Evolutionary conservation across 2,329 filamentous ascomycete species (phyloP), one percentile per base, ranked within the genome.

Genomic region (Calonectria pteridis): DNA sequence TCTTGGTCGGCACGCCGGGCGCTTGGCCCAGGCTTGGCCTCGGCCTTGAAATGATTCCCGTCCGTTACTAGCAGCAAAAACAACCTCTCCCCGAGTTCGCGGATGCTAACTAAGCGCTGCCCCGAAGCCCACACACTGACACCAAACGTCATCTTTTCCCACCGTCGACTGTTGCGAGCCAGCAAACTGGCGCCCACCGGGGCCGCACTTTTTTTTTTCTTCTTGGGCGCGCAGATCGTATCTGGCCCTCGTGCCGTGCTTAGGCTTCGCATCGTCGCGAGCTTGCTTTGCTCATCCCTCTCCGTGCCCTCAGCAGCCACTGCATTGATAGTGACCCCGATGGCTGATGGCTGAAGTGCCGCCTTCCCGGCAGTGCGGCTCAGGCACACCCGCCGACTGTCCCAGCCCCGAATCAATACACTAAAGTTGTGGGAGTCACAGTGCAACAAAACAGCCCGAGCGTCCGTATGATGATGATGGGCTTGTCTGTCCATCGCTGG

Each of bases 21-120:
- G 23, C 33, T 31, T 72, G 65, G 70, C 70, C 55, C 35, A 63
- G 49, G 49, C 69, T 71, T 71, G 69, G 69, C 71, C 64, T 51
- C 65, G 65, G 65, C 55, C 70, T 35, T 64, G 64, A 37, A 28
- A 37, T 65, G 43, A 69, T 46, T 51, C 33, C 35, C 29, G 26
- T 49, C 59, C 37, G 23, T 43, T n/a, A 26, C 23, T 35, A 29
- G 35, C 37, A 31, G 14, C n/a, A 59, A 37, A 59, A 33, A 4
- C n/a, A 59, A 26, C 33, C 31, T 37, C 33, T 16, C 33, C 11
- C 55, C n/a, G 31, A 35, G 55, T 16, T 59, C n/a, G 35, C 31
- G 33, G 55, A 37, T 46, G 43, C n/a, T 26, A 59, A 59, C 55
- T 59, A 59, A 37, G 33, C 51, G 51, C 51, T 55, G 28, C 51